Evolutionary conservation across 176 grass and related monocot species (phyloP).

Genomic region (Zea luxurians): DNA sequence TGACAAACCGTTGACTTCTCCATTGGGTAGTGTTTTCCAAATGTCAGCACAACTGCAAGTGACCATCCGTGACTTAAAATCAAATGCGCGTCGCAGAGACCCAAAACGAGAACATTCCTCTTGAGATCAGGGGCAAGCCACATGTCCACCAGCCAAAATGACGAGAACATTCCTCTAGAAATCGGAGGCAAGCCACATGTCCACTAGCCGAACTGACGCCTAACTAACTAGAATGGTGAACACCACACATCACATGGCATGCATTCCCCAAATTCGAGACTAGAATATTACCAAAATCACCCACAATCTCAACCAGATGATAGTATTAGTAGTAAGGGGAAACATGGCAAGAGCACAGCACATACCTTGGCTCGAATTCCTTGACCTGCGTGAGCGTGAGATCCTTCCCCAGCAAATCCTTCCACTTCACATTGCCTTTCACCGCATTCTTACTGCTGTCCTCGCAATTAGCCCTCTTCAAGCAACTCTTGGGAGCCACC

Average conservation of each 20-base stretch:
- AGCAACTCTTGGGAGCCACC: conserved; percentile 54
- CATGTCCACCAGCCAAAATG: conserved; percentile 20
- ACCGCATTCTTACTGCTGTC: conserved; percentile 25
- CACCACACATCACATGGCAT: conserved; percentile 22
- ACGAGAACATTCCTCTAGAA: background rate
- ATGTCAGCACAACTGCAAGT: conserved; percentile 27
- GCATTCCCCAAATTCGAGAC: background rate
- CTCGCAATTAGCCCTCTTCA: conserved; percentile 42
- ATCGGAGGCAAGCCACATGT: conserved; percentile 21
- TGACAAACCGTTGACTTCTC: conserved; percentile 33
- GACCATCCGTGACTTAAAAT: conserved; percentile 7
- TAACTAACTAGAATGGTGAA: conserved; percentile 25
- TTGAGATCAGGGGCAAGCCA: conserved; percentile 24
- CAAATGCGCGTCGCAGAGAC: background rate
- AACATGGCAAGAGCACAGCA: conserved; percentile 10
- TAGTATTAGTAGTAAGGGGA: background rate
- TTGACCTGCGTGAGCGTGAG: conserved; percentile 54
- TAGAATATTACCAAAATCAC: conserved; percentile 10
- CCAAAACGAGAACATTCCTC: conserved; percentile 35
- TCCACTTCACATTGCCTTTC: conserved; percentile 74
- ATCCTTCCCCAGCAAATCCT: conserved; percentile 70
- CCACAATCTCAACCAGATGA: background rate
- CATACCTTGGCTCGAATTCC: conserved; percentile 62
- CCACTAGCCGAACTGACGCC: background rate
- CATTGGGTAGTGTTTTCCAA: conserved; percentile 21